Evolutionary conservation across 306 rosid genomes (phyloP), one percentile per base, ranked within the genome.

Genomic region (Benincasa hispida): DNA sequence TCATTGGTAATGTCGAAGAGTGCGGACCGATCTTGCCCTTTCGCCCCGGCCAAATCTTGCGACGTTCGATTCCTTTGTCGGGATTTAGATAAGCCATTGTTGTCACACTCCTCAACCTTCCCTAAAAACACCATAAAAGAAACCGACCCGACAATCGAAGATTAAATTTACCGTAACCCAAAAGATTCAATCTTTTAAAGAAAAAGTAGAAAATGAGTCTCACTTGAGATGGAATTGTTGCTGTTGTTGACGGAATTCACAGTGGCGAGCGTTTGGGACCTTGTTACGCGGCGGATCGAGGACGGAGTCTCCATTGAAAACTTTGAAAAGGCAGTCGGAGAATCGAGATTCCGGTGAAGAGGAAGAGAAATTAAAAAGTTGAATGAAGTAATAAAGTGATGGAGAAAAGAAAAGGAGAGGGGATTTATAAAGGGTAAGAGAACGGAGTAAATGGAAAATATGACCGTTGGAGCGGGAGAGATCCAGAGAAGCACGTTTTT

Each of bases 221-320:
- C 67, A 94, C 98, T 93, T 39, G 90, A 87, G 62, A 84, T 6
- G 17, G 93, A 91, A 22, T 79, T 78, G 79, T 61, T 86, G 81
- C 48, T 85, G 79, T 25, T 74, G 76, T 14, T 35, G 50, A 1
- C 19, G 28, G 72, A 78, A 60, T n/a, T 58, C 45, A 37, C 76
- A 41, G 85, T 48, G 42, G 83, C 63, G 60, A 35, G n/a, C 61
- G 86, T 57, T 60, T 86, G 92, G 0, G 97, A 91, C 81, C 98
- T 86, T 34, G 99, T 90, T 77, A 92, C 83, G 67, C 96, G 87
- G 83, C 91, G 87, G 67, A 88, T 67, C 3, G 99, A 94, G 11
- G 91, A 89, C 39, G 99, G 99, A 63, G 97, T 95, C 76, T 95
- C 98, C 99, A 95, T 93, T 22, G 85, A 69, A 77, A 78, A 1